Base-by-base conservation (phyloP, 495 filamentous ascomycete species). In the Penicillium parvum region DNA sequence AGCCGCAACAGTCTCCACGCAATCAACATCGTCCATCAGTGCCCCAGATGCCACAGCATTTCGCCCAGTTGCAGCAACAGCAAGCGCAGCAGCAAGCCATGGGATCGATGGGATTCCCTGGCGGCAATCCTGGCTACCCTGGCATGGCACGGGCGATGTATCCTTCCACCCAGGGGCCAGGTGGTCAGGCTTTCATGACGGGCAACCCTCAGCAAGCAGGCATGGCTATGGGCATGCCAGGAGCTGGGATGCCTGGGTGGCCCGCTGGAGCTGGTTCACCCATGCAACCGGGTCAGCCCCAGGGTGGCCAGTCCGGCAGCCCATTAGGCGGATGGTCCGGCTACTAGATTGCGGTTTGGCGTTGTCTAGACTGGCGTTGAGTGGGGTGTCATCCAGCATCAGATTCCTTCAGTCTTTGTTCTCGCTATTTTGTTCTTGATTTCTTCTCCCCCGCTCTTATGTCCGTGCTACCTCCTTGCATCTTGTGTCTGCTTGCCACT, bases 31-130 rank as follows among this genome's bases (percentile, higher is more conserved):
- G 66, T 9, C 68, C 66, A 10, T 57, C 62, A 26, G 58, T 60
- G 19, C 55, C 71, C 0, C 70, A 68, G 37, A 70, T 69, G 54
- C 58, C 61, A 8, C 69, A 73, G 47, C 60, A 60, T 8, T 73
- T 61, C 42, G 69, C 45, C 28, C 57, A 71, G 37, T 68, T 79
- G 52, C 74, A 74, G 35, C 65, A 77, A 66, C 48, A 72, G 58
- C 47, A 77, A 62, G 70, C 78, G 28, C 81, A 83, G 58, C 76
- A 83, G 57, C 76, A 81, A 50, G 71, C 76, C 37, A 65, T 69
- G 66, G 38, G 71, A 64, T 45, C 66, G 51, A 51, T 73, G 65
- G 63, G 57, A 27, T 71, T 58, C 45, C 65, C 67, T 4, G 65
- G 64, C 9, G 65, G 54, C 21, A 50, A 53, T 4, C 59, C 60